Evolutionary conservation across 345 rosid genomes (phyloP), one percentile per base, ranked within the genome.

Genomic region (Nephelium lappaceum): DNA sequence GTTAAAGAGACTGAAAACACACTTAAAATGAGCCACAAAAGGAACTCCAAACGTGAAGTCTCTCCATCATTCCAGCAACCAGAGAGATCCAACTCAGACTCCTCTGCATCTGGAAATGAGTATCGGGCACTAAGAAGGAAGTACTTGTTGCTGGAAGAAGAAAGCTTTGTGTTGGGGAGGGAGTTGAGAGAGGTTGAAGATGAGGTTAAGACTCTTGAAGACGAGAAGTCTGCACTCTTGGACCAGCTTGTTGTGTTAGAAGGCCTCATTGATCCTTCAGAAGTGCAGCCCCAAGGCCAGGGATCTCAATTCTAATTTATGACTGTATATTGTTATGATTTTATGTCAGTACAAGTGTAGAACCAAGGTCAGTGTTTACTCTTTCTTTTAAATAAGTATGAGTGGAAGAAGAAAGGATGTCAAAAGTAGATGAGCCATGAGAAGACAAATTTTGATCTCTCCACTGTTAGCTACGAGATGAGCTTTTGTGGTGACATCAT

Each of bases 231-330:
- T 39, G 86, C 87, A 9, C 91, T 96, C 12, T 84, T 96, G 87
- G 97, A 96, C 80, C 88, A 88, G 71, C 98, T 96, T 47, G 94
- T 93, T 43, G 98, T 94, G 55, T 78, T 96, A 83, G 99, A 96
- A 87, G 97, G 99, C 78, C 87, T 95, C 83, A 78, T 95, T 27
- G 91, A 88, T 88, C 96, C 91, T 83, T 89, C 90, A 38, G 83
- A 87, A 82, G 12, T 86, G 78, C 82, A 80, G 76, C 43, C 45
- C 53, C 73, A 77, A 31, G 78, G 76, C 43, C 71, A 77, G 47
- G 76, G 73, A 39, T 41, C 73, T 42, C 69, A 55, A 10, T 66
- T 19, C 18, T 8, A 73, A 57, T 41, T 24, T 41, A 27, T 41
- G 39, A 61, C 15, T 73, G 55, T 61, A 73, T 62, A 60, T 24